These are phyloP conservation scores for Hypoxylon fuscum DNA, from an alignment of 495 filamentous ascomycete genomes.

Conservation along the genomic window DNA sequence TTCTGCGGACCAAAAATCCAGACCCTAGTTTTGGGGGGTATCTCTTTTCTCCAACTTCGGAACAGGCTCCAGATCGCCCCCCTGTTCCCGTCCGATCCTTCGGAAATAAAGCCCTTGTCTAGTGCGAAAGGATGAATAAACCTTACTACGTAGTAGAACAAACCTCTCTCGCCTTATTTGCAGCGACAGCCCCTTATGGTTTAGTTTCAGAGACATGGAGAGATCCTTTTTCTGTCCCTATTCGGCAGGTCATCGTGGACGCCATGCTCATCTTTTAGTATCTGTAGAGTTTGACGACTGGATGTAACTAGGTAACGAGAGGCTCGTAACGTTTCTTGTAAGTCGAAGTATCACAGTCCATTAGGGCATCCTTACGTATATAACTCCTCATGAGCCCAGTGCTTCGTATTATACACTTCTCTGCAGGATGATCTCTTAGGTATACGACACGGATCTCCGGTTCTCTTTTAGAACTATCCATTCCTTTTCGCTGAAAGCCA, in stretches of 20 bases:
- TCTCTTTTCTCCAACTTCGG: conserved; percentile 33
- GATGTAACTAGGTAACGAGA: conserved; percentile 35
- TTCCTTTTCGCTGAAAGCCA: conserved; percentile 32
- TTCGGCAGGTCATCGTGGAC: conserved; percentile 29
- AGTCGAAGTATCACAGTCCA: conserved; percentile 21
- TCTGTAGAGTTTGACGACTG: conserved; percentile 15
- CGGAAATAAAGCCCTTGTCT: conserved; percentile 40
- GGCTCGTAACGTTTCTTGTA: conserved; percentile 42
- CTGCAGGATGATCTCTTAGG: conserved; percentile 19
- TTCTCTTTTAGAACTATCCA: conserved; percentile 35
- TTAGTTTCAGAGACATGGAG: conserved; percentile 28
- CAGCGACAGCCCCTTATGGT: conserved; percentile 16
- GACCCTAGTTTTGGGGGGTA: conserved; percentile 17
- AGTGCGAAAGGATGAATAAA: conserved; percentile 25
- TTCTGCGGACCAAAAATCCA: conserved; percentile 37
- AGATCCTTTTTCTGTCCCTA: conserved; percentile 31
- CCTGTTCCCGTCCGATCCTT: conserved; percentile 31
- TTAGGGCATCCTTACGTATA: conserved; percentile 39
- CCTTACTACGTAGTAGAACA: conserved; percentile 24
- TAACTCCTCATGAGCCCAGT: conserved; percentile 20
- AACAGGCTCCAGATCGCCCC: conserved; percentile 23
- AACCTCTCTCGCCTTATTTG: conserved; percentile 24
- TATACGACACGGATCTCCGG: conserved; percentile 27
- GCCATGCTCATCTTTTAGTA: conserved; percentile 10
- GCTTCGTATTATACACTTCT: conserved; percentile 21